Evolutionary conservation across 2,329 filamentous ascomycete species (phyloP), one percentile per base, ranked within the genome.

Genomic region (Aspergillus vadensis): DNA sequence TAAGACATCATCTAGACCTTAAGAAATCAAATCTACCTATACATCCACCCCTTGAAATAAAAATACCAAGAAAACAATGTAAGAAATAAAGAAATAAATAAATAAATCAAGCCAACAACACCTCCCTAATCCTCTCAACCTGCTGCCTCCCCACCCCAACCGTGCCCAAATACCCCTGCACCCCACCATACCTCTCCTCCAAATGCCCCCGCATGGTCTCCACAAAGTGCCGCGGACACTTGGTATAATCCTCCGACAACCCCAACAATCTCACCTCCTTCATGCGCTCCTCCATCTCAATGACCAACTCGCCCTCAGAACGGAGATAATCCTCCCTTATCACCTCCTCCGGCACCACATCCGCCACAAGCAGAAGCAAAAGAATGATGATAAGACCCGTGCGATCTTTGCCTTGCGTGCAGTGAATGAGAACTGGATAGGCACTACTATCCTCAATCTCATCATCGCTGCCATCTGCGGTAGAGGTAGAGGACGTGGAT

Each of bases 341-440:
- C 2, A 86, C 88, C 0, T 81, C 72, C 1, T 80, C 60, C 0
- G 86, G 84, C 1, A 90, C 72, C 15, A 69, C 77, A 3, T 65
- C 65, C 2, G 90, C 80, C 10, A 90, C 77, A 69, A 94, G 81
- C 19, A 96, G 77, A 25, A 50, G 30, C 0, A 89, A 75, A 4
- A 96, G 79, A 43, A 89, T 79, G 5, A 91, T 80, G 10, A 91
- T 80, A 12, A 96, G 79, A 0, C 92, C 92, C 1, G 87, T 92
- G 2, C 92, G 85, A 71, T 96, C 92, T 73, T 96, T 97, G 60
- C 92, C 92, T 70, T 96, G 91, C 0, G 92, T 95, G 75, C 92
- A 97, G 75, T 96, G 91, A 2, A 95, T 78, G 7, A 96, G 72
- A 1, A 88, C 75, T 0, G 92, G 91, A 64, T 87, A 86, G 15